Percentiles rank a stretch among this genome's conserved stretches.
These are phyloP conservation scores for Amphibolis antarctica DNA, from an alignment of 106 monocot species.

Conservation along the genomic window DNA sequence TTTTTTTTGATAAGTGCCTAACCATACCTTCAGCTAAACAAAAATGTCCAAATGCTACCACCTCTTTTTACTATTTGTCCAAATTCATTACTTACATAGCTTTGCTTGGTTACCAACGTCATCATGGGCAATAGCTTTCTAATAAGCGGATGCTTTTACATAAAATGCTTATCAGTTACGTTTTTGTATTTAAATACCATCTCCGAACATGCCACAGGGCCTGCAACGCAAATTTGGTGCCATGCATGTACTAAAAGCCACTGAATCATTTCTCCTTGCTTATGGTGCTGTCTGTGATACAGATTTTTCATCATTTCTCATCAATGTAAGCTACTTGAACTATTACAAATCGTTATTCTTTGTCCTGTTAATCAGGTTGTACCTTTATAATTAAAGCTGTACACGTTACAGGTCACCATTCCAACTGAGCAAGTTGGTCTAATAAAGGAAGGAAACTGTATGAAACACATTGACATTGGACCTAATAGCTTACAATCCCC, in stretches of 20 bases:
- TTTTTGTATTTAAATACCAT: not conserved
- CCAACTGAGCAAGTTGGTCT: constrained; percentile 16
- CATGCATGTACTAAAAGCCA: constrained; percentile 51
- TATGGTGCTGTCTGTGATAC: constrained; percentile 38
- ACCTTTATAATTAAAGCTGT: not conserved
- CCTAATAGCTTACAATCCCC: constrained; percentile 5
- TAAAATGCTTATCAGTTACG: not conserved
- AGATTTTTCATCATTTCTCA: constrained; percentile 43
- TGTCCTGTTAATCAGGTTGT: not conserved
- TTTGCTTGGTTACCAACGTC: too few species aligned
- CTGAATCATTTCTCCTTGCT: constrained; percentile 56
- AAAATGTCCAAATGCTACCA: too few species aligned
- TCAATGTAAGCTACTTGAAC: constrained; percentile 34
- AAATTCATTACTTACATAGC: too few species aligned
- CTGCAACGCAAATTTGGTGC: constrained; percentile 54
- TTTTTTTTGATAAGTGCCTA: too few species aligned
- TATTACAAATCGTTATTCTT: not conserved
- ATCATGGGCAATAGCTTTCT: too few species aligned
- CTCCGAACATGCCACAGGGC: constrained; percentile 22
- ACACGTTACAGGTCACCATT: constrained; percentile 28
- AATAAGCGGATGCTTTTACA: too few species aligned
- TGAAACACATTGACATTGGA: constrained; percentile 6
- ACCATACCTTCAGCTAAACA: too few species aligned
- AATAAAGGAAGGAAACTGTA: not conserved
- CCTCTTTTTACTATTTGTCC: too few species aligned